Evolutionary conservation across 129 eudicot genomes (phyloP), one percentile per base, ranked within the genome.

Genomic region (Chrysanthemum seticuspe): DNA sequence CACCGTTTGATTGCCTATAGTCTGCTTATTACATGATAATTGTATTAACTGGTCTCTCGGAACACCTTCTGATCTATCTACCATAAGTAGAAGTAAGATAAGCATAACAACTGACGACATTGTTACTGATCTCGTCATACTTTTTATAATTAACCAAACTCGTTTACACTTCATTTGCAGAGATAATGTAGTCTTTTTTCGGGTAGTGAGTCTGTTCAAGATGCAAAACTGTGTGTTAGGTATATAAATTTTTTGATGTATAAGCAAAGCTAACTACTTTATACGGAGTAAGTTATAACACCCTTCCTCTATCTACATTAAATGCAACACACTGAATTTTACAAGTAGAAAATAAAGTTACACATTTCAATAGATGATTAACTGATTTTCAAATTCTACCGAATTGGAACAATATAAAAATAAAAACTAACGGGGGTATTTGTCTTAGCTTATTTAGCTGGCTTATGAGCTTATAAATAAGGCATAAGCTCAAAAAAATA

Each of bases 21-120:
- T 19, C 67, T 84, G 87, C 63, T 68, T 71, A 36, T 72, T 78
- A 40, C 90, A 83, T 45, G 53, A 78, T 27, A 72, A 65, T 3
- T 62, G 13, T 58, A 87, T 76, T 29, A 82, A 70, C 73, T 85
- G 85, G 44, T 83, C 44, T 85, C 97, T 77, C 52, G 97, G 86
- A 10, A 74, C 91, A 31, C 85, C 91, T 54, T 62, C 64, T 72
- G 78, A 79, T 79, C 74, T 63, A 69, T 65, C 79, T 19, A 83
- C 69, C 14, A 76, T 50, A 50, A 85, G 76, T 48, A 85, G 13
- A 54, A 73, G 63, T 19, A 70, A 57, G 61, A 59, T 25, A 55
- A 68, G 65, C 65, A 74, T 31, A 13, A 71, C 62, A 56, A 80
- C 15, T 47, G 18, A 57, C 47, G 51, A n/a, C 16, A 62, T 64